Evolutionary conservation across 1,284 basidiomycete species (phyloP).

Genomic region (Thelephora terrestris): DNA sequence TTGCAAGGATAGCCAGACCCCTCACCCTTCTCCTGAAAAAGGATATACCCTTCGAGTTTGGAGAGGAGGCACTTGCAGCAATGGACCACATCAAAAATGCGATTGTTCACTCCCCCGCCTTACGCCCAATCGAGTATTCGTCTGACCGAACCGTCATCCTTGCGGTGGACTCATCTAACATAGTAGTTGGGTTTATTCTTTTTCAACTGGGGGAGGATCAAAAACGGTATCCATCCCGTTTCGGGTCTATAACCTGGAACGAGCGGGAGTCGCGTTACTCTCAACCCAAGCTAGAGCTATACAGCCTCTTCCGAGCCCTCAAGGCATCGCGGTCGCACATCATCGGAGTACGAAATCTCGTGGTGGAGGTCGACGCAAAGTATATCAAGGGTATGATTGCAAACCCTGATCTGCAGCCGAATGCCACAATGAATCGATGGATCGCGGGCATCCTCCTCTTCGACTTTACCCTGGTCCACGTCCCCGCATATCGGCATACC

Average conservation of each 20-base stretch:
- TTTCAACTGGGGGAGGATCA: conserved; percentile 17
- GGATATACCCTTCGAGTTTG: conserved; percentile 14
- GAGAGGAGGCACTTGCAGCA: conserved; percentile 12
- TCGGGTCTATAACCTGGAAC: conserved; percentile 25
- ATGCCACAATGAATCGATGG: conserved; percentile 29
- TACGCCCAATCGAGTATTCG: conserved; percentile 21
- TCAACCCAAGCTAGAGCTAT: conserved; percentile 32
- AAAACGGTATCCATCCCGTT: conserved; percentile 17
- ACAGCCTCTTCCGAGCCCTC: conserved; percentile 26
- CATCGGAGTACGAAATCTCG: conserved; percentile 24
- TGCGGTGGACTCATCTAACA: conserved; percentile 23
- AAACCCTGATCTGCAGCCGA: conserved; percentile 28
- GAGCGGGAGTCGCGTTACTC: conserved; percentile 22
- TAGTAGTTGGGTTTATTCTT: conserved; percentile 24
- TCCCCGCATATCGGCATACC: conserved; percentile 19
- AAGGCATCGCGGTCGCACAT: conserved; percentile 17
- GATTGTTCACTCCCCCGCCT: conserved; percentile 17
- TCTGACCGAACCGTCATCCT: conserved; percentile 21
- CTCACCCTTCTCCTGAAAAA: conserved; percentile 16
- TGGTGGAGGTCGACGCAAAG: conserved; percentile 28
- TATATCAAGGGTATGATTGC: conserved; percentile 35
- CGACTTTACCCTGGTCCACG: conserved; percentile 24
- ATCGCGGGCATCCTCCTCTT: conserved; percentile 29
- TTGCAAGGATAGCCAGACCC: conserved; percentile 21
- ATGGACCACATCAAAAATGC: conserved; percentile 19